These are phyloP conservation scores for Leishmania guyanensis DNA, from an alignment of 208 protist genomes.

Conservation along the genomic window DNA sequence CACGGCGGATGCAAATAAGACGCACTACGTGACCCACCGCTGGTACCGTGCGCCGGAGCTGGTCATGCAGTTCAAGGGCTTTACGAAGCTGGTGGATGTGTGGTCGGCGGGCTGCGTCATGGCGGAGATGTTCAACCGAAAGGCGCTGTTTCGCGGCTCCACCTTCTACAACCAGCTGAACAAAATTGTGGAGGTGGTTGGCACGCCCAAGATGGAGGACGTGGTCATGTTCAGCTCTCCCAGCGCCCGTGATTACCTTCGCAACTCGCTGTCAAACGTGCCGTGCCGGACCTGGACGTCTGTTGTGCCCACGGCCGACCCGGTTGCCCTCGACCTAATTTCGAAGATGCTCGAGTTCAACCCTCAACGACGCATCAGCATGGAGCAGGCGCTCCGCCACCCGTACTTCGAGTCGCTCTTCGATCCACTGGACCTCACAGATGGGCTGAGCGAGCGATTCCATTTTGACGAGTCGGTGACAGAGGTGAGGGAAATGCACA, in stretches of 20 bases:
- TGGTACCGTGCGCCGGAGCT: conserved; percentile 98
- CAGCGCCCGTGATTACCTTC: conserved; percentile 86
- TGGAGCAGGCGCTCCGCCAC: conserved; percentile 86
- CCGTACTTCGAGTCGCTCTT: conserved; percentile 88
- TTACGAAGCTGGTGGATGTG: conserved; percentile 90
- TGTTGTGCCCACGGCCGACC: conserved; percentile 73
- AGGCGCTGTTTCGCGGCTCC: conserved; percentile 89
- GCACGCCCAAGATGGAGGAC: conserved; percentile 90
- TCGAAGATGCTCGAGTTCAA: conserved; percentile 86
- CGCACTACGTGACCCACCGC: conserved; percentile 95
- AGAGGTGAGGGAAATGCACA: conserved; percentile 75
- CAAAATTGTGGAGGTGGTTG: conserved; percentile 92
- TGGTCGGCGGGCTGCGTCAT: conserved; percentile 93
- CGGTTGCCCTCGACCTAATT: conserved; percentile 79
- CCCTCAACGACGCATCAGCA: conserved; percentile 75
- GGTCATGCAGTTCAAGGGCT: conserved; percentile 95
- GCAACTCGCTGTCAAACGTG: conserved; percentile 69
- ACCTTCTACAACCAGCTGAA: conserved; percentile 94
- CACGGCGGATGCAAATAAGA: conserved; percentile 84
- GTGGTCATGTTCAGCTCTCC: conserved; percentile 85
- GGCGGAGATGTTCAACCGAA: conserved; percentile 91
- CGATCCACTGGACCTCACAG: conserved; percentile 78
- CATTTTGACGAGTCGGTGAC: conserved; percentile 80
- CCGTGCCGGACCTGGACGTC: conserved; percentile 51
- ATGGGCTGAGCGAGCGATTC: conserved; percentile 76